These are phyloP conservation scores for Alloteropsis semialata DNA, from an alignment of 176 grass and related monocot species.

Conservation along the genomic window DNA sequence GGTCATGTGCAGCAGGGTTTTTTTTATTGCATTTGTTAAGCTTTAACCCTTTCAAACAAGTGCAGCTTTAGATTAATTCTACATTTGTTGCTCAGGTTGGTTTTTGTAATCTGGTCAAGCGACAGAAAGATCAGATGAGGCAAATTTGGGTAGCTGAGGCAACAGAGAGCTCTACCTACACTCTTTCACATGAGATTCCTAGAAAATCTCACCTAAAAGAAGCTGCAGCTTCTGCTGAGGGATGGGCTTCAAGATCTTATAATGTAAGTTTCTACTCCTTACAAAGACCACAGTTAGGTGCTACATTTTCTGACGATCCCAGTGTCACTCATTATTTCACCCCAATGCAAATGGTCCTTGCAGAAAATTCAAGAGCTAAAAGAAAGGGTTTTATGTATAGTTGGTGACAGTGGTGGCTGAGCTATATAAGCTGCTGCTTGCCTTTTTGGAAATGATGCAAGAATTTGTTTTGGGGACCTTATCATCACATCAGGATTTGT, in stretches of 20 bases:
- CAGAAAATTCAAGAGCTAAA: constrained; percentile 74
- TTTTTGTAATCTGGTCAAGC: constrained; percentile 82
- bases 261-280: constrained; percentile 47
- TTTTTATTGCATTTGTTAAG: constrained; percentile 3
- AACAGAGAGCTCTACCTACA: constrained; percentile 60
- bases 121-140: constrained; percentile 73
- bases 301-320: constrained; percentile 24
- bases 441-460: constrained; percentile 19
- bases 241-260: constrained; percentile 71
- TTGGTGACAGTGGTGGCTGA: constrained; percentile 56
- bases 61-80: constrained; percentile 29
- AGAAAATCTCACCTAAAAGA: constrained; percentile 76
- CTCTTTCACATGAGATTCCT: constrained; percentile 55
- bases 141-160: constrained; percentile 85
- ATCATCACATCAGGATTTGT: not conserved
- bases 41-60: constrained; percentile 21
- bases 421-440: not conserved
- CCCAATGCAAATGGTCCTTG: constrained; percentile 7
- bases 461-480: constrained; percentile 5
- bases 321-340: not conserved
- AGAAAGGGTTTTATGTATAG: constrained; percentile 51
- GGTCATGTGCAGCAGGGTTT: not conserved
- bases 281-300: not conserved
- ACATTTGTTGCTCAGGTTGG: constrained; percentile 62
- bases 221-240: constrained; percentile 47